Evolutionary conservation across 2,329 filamentous ascomycete genomes (phyloP).

Genomic region (Ophiostoma quercus): DNA sequence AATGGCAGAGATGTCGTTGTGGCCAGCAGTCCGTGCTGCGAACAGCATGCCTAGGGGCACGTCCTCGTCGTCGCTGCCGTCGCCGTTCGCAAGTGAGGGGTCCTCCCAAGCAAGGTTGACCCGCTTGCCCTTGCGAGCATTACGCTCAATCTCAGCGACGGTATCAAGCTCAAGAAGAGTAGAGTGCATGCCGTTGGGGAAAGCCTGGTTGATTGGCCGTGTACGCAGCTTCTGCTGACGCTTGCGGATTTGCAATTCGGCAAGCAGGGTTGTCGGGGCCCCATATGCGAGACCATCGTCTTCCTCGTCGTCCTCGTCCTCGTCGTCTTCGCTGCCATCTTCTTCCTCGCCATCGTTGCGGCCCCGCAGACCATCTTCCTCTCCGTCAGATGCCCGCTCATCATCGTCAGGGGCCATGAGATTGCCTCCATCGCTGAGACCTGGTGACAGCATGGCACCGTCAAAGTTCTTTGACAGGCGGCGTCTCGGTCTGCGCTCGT

Average conservation of each 20-base stretch:
- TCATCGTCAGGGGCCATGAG: constrained; percentile 30
- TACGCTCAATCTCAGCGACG: constrained; percentile 77
- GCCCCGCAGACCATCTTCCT: constrained; percentile 32
- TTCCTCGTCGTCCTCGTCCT: constrained; percentile 42
- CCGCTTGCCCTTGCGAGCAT: constrained; percentile 65
- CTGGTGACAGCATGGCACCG: constrained; percentile 15
- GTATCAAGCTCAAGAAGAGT: constrained; percentile 88
- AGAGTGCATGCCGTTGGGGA: constrained; percentile 77
- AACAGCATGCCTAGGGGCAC: constrained; percentile 80
- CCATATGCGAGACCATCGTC: constrained; percentile 53
- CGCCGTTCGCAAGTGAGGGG: constrained; percentile 43
- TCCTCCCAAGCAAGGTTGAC: constrained; percentile 91
- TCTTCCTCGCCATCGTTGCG: constrained; percentile 44
- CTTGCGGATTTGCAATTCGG: constrained; percentile 87
- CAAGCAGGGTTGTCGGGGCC: constrained; percentile 81
- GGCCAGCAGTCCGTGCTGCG: constrained; percentile 54
- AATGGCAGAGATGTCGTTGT: constrained; percentile 42
- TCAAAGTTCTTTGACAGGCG: constrained; percentile 25
- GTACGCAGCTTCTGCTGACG: constrained; percentile 79
- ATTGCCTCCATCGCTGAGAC: constrained; percentile 11
- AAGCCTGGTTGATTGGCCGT: constrained; percentile 56
- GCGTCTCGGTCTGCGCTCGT: constrained; percentile 24
- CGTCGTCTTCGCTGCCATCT: constrained; percentile 34
- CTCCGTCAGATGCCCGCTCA: constrained; percentile 35
- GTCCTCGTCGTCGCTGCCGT: constrained; percentile 73